Evolutionary conservation across 1,284 basidiomycete genomes (phyloP), one percentile per base, ranked within the genome.

Genomic region (Sporisorium exsertum): DNA sequence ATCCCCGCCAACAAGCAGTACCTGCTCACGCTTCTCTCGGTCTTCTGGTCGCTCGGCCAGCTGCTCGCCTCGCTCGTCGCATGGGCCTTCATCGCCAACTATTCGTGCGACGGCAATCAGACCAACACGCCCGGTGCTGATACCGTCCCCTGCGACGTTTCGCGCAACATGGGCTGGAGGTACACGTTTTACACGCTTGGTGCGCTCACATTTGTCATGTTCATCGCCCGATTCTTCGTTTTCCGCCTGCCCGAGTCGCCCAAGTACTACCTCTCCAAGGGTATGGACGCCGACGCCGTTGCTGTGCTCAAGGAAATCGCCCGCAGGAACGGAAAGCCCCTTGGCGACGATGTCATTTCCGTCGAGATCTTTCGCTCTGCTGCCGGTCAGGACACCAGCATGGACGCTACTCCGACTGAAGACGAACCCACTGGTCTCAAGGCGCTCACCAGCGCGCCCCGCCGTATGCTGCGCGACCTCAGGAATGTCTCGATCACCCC

Each of bases 1-100:
- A 71, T 85, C 20, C 84, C 84, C 5, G 81, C 79, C 32, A 69
- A 65, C 33, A 72, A 72, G 40, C 84, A 85, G 66, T 78, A 83
- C 53, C 77, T 84, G 6, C 66, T 85, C 12, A 82, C 82, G 20
- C 68, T 84, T 22, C 73, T 83, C 33, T 83, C 81, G 26, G 80
- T 85, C 64, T 85, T 84, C 59, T 85, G 84, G 84, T 77, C 84
- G 26, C 60, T 85, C 49, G 83, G 83, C 20, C 84, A 85, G 66
- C 73, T 85, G 16, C 37, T 83, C 29, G 79, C 82, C 12, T 80
- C 78, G 42, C 65, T 85, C 6, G 66, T 85, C 20, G 84, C 81
- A 2, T 85, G 84, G 84, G 82, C 74, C 7, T 82, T 85, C 58
- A 84, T 84, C 59, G 70, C 80, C 46, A 83, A 81, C 62, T 85